Evolutionary conservation across 2,329 filamentous ascomycete species (phyloP).

Genomic region (Microdochium bolleyi): DNA sequence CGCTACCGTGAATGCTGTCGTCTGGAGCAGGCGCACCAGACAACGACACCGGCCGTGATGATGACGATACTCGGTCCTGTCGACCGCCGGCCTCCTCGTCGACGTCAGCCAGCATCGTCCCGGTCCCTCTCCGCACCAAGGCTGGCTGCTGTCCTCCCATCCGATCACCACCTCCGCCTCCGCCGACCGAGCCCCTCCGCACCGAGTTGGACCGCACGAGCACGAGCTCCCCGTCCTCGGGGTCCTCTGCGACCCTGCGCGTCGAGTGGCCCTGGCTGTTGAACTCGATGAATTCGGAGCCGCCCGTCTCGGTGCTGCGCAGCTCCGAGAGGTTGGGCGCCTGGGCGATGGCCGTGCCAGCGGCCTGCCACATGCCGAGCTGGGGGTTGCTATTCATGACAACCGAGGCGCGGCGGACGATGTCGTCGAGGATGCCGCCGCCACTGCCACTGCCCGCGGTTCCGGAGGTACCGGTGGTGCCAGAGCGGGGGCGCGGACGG

Average conservation of each 20-base stretch:
- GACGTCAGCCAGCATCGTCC: background rate
- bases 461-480: background rate
- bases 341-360: constrained; percentile 20
- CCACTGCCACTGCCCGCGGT: no score
- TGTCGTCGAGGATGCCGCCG: background rate
- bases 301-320: constrained; percentile 15
- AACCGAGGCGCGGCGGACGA: constrained; percentile 13
- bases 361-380: constrained; percentile 20
- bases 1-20: background rate
- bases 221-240: constrained; percentile 11
- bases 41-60: background rate
- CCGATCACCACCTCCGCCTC: background rate
- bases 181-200: constrained; percentile 7
- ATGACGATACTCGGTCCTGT: background rate
- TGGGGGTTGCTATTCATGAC: constrained; percentile 18
- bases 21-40: background rate
- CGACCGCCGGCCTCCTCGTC: background rate
- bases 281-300: constrained; percentile 15
- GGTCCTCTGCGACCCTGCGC: constrained; percentile 13
- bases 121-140: background rate
- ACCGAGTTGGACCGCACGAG: constrained; percentile 8
- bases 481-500: background rate
- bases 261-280: constrained; percentile 19
- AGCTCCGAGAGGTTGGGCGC: constrained; percentile 19
- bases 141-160: background rate